Evolutionary conservation across 2,329 filamentous ascomycete species (phyloP).

Genomic region (Cladophialophora yegresii): DNA sequence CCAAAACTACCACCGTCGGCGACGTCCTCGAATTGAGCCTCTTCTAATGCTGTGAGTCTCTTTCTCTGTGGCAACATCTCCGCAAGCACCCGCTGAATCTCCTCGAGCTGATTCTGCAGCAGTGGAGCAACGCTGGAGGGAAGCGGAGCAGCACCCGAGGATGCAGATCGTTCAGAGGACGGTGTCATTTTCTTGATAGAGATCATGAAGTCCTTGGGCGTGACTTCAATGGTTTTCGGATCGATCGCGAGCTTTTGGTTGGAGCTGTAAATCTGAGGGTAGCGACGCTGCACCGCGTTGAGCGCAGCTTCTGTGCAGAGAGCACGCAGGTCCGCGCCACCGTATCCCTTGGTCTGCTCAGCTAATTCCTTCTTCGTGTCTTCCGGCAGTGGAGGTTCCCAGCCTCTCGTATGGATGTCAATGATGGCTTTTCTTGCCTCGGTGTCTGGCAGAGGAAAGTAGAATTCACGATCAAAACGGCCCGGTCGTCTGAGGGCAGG

Average conservation of each 20-base stretch:
- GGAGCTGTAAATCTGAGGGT: slow-evolving; percentile 92
- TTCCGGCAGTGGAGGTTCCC: slow-evolving; percentile 74
- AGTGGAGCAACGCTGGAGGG: slow-evolving; percentile 80
- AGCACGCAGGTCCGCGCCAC: slow-evolving; percentile 89
- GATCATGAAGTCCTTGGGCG: slow-evolving; percentile 94
- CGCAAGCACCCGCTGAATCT: slow-evolving; percentile 70
- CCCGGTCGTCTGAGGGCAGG: slow-evolving; percentile 91
- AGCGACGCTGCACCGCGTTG: slow-evolving; percentile 92
- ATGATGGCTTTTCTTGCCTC: slow-evolving; percentile 81
- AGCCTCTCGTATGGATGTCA: slow-evolving; percentile 92
- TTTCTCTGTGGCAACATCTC: slow-evolving; percentile 81
- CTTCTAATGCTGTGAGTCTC: slow-evolving; percentile 83
- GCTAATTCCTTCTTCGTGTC: slow-evolving; percentile 79
- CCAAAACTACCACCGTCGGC: slow-evolving; percentile 82
- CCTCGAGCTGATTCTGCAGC: slow-evolving; percentile 68
- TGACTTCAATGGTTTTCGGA: slow-evolving; percentile 77
- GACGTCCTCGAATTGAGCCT: slow-evolving; percentile 86
- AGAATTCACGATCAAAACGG: slow-evolving; percentile 95
- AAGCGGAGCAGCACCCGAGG: slow-evolving; percentile 78
- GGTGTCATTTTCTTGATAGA: slow-evolving; percentile 95
- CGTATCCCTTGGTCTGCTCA: slow-evolving; percentile 90
- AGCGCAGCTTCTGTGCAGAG: slow-evolving; percentile 94
- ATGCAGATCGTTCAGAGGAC: slow-evolving; percentile 86
- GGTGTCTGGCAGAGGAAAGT: slow-evolving; percentile 86
- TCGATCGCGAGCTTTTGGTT: slow-evolving; percentile 88